Base-by-base conservation (phyloP, 306 rosid species). In the Lithocarpus polystachyus region DNA sequence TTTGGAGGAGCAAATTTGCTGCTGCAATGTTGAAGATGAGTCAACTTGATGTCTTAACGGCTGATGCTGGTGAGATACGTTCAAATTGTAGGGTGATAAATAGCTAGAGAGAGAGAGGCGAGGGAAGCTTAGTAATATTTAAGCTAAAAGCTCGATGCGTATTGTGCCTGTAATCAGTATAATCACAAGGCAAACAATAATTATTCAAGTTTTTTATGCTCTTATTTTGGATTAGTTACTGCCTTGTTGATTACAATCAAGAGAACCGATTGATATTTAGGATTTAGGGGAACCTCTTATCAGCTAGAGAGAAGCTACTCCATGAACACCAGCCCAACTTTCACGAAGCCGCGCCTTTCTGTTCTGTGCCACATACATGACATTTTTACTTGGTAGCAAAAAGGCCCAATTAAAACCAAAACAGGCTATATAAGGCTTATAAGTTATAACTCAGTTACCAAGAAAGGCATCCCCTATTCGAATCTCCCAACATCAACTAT, bases 21-120 rank as follows among this genome's bases (percentile, higher is more conserved):
- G 85, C 76, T 60, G 94, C 92, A 19, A 90, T 90, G 92, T 86
- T 89, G 56, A 92, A 90, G 78, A 88, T 92, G 97, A 92, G 92
- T 15, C 84, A 79, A 74, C 78, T 92, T 12, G 82, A 80, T 52
- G 90, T 85, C 72, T 72, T 88, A 13, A 92, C 90, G 4, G 88
- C 90, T 52, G 48, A 74, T 71, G 82, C 73, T 45, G 90, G 92
- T 68, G 92, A 89, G 89, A 89, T 90, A 71, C 87, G 92, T 76
- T 33, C 77, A 56, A 89, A 77, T 68, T 92, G 96, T 82, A 86
- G 90, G 79, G 87, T 84, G 8, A 53, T 78, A 37, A 89, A 81
- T 56, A 37, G 79, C 81, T 76, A 79, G 81, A 67, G 69, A 14
- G 69, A 14, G 11, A 24, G 15, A 45, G 60, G 22, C 45, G 67